phyloP scores from a whole-genome alignment of 1,284 basidiomycete genomes.

The Marasmius fiardii region DNA sequence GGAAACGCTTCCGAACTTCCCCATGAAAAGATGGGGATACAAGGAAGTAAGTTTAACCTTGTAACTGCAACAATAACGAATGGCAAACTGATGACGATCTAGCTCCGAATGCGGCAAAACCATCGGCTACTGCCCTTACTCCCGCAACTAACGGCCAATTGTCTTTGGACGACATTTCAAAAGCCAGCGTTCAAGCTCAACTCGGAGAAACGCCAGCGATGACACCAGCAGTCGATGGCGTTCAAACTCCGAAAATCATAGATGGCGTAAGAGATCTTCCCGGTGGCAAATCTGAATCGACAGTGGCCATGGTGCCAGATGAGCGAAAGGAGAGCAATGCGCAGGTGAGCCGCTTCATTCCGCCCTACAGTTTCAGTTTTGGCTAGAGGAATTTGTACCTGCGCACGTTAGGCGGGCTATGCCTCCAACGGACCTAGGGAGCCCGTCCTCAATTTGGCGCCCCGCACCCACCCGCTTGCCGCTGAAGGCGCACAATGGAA shows the following conservation, averaged over 20 bases:
- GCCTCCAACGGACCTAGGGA: too few relatives aligned
- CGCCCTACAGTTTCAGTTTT: too few relatives aligned
- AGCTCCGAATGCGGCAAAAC: not conserved
- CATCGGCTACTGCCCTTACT: not conserved
- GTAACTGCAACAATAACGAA: too few relatives aligned
- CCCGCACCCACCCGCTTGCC: conserved; percentile 22
- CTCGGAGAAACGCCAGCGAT: conserved; percentile 5
- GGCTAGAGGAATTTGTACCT: too few relatives aligned
- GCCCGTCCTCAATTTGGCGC: conserved; percentile 13
- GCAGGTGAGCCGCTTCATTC: not conserved
- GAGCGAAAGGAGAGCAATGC: not conserved
- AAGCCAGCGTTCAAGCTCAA: conserved; percentile 18
- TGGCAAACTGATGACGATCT: too few relatives aligned
- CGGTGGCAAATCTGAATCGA: not conserved
- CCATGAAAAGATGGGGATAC: conserved; percentile 21
- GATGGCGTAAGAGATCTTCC: conserved; percentile 6
- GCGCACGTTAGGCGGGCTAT: too few relatives aligned
- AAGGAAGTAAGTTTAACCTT: too few relatives aligned
- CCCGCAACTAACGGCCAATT: not conserved
- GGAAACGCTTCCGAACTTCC: conserved; percentile 27
- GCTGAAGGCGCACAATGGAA: conserved; percentile 19
- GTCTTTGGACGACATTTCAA: conserved; percentile 9
- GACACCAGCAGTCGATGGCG: not conserved
- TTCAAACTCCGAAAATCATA: not conserved
- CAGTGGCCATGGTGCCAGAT: not conserved